Base-by-base conservation (phyloP, 2,329 filamentous ascomycete species). In the Cytospora piceicola region DNA sequence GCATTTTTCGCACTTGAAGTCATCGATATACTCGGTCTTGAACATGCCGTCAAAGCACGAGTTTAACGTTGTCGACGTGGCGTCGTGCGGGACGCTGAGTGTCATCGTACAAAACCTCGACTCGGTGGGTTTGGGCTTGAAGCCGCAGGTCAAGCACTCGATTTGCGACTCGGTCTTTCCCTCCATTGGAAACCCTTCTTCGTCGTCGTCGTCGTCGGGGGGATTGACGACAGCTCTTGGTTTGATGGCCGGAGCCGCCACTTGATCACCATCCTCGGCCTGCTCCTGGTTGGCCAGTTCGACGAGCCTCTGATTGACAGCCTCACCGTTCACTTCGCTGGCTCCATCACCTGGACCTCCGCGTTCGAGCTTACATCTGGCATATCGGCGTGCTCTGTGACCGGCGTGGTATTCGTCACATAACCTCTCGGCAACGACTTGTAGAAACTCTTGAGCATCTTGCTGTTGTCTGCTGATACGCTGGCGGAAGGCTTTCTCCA, bases 361-460 rank as follows among this genome's bases (percentile, higher is more conserved):
- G 20, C 61, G 52, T 3, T 60, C 73, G 55, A 69, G 76, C 66
- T 70, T 75, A 70, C 70, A 77, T 57, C 75, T 79, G 4, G 87
- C 87, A 65, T 85, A 82, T 55, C 79, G 80, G 69, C 94, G 84
- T 15, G 92, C 93, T 73, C 90, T 86, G 72, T 86, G 85, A 1
- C 93, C 93, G 4, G 93, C 93, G 74, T 96, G 89, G 73, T 97
- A 97, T 77, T 99, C 95, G 74, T 99, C 95, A 73, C 92, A 93
- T 64, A 99, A 81, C 61, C 94, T 86, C 79, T 99, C 94, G 3
- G 93, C 91, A 15, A 99, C 90, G 58, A 98, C 90, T 79, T 99
- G 95, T 64, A 99, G 79, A 69, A 99, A 97, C 76, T 99, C 95
- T 74, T 99, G 95, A 14, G 95, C 95, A 80, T 99, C 95, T 77